Percentiles rank a stretch among this genome's conserved stretches.
Evolutionary conservation across 208 protist genomes (phyloP).

Genomic region (Crithidia expoeki): DNA sequence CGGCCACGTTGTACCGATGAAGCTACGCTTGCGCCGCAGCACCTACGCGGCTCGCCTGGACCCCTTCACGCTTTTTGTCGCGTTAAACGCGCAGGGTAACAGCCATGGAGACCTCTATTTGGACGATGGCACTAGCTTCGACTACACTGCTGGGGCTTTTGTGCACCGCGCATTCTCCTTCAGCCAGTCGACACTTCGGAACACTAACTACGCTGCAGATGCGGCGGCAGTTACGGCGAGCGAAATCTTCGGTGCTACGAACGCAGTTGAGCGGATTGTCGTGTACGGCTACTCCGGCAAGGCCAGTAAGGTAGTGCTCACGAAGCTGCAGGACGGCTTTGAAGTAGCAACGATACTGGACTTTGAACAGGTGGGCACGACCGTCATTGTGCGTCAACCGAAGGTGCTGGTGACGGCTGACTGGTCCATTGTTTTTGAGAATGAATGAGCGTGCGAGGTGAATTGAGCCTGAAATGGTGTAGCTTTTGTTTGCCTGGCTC

Average conservation of each 20-base stretch:
- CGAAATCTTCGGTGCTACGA: constrained; percentile 20
- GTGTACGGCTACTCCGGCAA: constrained; percentile 63
- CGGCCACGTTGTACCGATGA: constrained; percentile 92
- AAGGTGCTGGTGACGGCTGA: constrained; percentile 50
- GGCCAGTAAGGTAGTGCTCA: constrained; percentile 17
- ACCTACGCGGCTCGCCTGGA: constrained; percentile 83
- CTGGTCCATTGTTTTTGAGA: constrained; percentile 67
- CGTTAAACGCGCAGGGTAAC: constrained; percentile 71
- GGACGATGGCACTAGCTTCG: constrained; percentile 75
- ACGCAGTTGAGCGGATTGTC: constrained; percentile 72
- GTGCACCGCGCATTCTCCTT: constrained; percentile 60
- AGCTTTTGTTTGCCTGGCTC: too few relatives aligned
- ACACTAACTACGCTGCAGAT: constrained; percentile 10
- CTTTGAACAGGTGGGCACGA: constrained; percentile 56
- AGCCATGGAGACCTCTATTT: constrained; percentile 77
- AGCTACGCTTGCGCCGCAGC: constrained; percentile 90
- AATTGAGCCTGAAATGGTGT: too few relatives aligned
- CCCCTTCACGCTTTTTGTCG: constrained; percentile 94
- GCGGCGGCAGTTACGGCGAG: not conserved
- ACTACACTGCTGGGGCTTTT: constrained; percentile 65
- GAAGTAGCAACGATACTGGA: constrained; percentile 38
- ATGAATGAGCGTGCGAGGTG: constrained; percentile 18
- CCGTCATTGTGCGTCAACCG: constrained; percentile 69
- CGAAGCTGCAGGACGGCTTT: not conserved
- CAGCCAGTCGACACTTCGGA: constrained; percentile 41